phyloP scores from a whole-genome alignment of 257 asterid genomes.

The Fraxinus anomala region DNA sequence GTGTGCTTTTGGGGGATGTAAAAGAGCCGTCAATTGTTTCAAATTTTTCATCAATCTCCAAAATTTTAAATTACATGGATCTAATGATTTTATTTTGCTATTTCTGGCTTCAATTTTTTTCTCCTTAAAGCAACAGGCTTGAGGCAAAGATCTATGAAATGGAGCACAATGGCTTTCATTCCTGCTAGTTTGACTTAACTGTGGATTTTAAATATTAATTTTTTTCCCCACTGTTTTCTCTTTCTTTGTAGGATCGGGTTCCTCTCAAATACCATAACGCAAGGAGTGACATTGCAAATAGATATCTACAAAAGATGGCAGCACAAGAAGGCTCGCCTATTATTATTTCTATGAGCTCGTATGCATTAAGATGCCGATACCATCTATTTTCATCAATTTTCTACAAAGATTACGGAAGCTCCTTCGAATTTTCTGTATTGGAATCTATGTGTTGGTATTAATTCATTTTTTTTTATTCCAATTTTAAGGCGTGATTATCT shows the following conservation, averaged over 20 bases:
- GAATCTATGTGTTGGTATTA: conserved; percentile 8
- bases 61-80: not conserved
- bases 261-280: conserved; percentile 65
- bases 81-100: not conserved
- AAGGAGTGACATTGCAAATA: conserved; percentile 56
- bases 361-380: conserved; percentile 30
- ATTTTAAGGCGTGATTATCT: conserved; percentile 72
- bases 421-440: conserved; percentile 20
- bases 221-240: not conserved
- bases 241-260: conserved; percentile 63
- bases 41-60: not conserved
- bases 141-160: conserved; percentile 5
- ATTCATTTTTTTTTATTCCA: not conserved
- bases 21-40: not conserved
- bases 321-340: conserved; percentile 49
- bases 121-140: not conserved
- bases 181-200: not conserved
- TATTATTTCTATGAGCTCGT: conserved; percentile 74
- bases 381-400: conserved; percentile 18
- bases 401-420: not conserved
- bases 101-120: not conserved
- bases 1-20: not conserved
- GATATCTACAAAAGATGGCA: conserved; percentile 51
- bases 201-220: conserved; percentile 5
- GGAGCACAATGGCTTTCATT: not conserved